These are phyloP conservation scores for Tricholoma sp. DNA, from an alignment of 768 basidiomycete species.

Conservation along the genomic window DNA sequence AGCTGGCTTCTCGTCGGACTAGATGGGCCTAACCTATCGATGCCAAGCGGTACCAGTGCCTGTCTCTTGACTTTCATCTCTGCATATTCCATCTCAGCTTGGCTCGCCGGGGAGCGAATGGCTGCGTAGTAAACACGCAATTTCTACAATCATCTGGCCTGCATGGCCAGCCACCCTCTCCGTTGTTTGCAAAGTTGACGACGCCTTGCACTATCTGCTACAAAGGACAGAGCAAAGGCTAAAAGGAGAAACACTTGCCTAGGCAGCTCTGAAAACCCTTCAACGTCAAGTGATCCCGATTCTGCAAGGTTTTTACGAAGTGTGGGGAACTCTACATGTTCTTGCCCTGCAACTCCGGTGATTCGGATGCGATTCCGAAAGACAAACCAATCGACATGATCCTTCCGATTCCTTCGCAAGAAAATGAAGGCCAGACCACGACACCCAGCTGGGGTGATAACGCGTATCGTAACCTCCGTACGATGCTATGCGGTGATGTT, in stretches of 20 bases:
- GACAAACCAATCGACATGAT: not conserved
- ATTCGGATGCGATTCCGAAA: no score
- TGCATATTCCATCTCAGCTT: constrained; percentile 11
- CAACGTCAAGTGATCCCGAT: constrained; percentile 6
- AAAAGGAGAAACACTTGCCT: not conserved
- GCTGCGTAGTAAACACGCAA: not conserved
- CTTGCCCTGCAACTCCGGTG: constrained; percentile 9
- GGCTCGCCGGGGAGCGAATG: not conserved
- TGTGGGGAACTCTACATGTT: constrained; percentile 12
- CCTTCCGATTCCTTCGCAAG: not conserved
- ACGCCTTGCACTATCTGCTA: not conserved
- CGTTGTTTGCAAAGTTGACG: no score
- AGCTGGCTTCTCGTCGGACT: not conserved
- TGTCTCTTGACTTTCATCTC: constrained; percentile 10
- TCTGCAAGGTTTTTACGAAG: no score
- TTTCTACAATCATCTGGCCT: not conserved
- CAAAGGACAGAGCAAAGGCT: no score
- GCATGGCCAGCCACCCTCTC: not conserved
- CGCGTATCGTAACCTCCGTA: not conserved
- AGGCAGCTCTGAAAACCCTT: not conserved
- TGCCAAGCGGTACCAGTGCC: not conserved
- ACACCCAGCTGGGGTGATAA: no score
- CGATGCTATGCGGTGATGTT: not conserved
- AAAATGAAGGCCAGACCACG: not conserved
- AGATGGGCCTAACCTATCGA: not conserved